These are phyloP conservation scores for Colletotrichum chrysophilum DNA, from an alignment of 2,329 filamentous ascomycete genomes.

Conservation along the genomic window DNA sequence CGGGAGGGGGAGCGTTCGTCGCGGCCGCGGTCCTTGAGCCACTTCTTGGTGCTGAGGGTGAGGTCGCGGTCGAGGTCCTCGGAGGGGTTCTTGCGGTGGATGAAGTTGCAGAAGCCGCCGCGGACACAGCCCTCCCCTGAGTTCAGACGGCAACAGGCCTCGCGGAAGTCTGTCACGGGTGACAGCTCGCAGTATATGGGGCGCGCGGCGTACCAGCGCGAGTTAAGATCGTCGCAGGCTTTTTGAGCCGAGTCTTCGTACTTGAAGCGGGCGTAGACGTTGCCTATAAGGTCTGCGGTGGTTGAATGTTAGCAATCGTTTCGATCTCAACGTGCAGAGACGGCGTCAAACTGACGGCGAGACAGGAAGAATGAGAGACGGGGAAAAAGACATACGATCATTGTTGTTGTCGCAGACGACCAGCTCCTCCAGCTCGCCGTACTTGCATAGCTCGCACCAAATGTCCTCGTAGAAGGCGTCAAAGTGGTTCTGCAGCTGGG, in stretches of 20 bases:
- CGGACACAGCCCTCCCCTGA: slow-evolving; percentile 93
- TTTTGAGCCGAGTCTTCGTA: slow-evolving; percentile 96
- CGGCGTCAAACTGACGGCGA: neutral
- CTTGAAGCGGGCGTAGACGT: slow-evolving; percentile 99
- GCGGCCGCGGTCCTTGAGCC: slow-evolving; percentile 83
- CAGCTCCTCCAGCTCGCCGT: slow-evolving; percentile 95
- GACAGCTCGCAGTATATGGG: slow-evolving; percentile 98
- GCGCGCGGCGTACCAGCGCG: slow-evolving; percentile 93
- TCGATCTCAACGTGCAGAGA: neutral
- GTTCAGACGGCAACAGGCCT: slow-evolving; percentile 95
- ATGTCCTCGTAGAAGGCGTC: slow-evolving; percentile 99
- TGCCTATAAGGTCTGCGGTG: slow-evolving; percentile 84
- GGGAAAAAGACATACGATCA: slow-evolving; percentile 69
- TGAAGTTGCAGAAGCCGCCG: slow-evolving; percentile 99
- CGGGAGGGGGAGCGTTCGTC: slow-evolving; percentile 83
- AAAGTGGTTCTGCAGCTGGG: slow-evolving; percentile 98
- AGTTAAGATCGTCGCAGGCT: slow-evolving; percentile 93
- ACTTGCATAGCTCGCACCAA: slow-evolving; percentile 99
- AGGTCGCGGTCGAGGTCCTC: slow-evolving; percentile 89
- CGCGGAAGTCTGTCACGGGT: slow-evolving; percentile 96
- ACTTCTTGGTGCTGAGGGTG: slow-evolving; percentile 92
- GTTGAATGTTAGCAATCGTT: neutral
- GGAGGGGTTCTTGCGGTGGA: slow-evolving; percentile 93
- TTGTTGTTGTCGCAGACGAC: slow-evolving; percentile 99
- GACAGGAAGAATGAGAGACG: slow-evolving; percentile 17